Percentiles rank a stretch among this genome's conserved stretches.
phyloP scores from a whole-genome alignment of 208 protist genomes.

The Leishmania major region DNA sequence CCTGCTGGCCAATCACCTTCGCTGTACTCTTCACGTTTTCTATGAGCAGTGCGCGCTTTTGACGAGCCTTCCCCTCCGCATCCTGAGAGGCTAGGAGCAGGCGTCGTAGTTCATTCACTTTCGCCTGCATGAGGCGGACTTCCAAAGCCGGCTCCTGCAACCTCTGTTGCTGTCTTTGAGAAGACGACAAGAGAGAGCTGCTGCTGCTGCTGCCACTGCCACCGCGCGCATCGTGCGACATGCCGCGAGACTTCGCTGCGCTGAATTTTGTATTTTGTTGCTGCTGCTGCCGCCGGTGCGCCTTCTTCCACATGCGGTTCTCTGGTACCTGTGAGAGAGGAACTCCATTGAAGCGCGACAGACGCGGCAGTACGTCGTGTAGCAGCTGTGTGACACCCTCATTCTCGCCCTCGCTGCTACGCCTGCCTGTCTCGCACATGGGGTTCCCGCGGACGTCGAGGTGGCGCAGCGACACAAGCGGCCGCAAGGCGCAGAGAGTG shows the following conservation, averaged over 20 bases:
- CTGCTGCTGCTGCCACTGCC: neutral
- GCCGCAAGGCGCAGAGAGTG: conserved; percentile 36
- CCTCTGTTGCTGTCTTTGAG: neutral
- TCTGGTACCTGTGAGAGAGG: conserved; percentile 69
- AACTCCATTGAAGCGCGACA: conserved; percentile 60
- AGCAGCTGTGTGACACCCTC: conserved; percentile 13
- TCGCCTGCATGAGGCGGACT: conserved; percentile 50
- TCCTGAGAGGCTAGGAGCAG: conserved; percentile 53
- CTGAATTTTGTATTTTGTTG: neutral
- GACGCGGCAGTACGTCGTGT: conserved; percentile 42
- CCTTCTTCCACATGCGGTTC: conserved; percentile 40
- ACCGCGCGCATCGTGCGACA: neutral
- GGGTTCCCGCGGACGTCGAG: conserved; percentile 74
- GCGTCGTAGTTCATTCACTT: conserved; percentile 67
- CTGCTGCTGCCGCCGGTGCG: conserved; percentile 2
- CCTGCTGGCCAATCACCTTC: conserved; percentile 66
- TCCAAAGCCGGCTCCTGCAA: conserved; percentile 29
- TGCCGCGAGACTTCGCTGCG: neutral
- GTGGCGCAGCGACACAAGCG: conserved; percentile 46
- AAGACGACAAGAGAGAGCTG: neutral
- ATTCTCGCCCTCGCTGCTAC: neutral
- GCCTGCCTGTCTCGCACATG: conserved; percentile 10
- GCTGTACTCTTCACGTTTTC: conserved; percentile 63
- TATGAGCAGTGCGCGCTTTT: conserved; percentile 50
- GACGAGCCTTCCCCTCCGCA: conserved; percentile 44